Evolutionary conservation across 2,329 filamentous ascomycete genomes (phyloP), one percentile per base, ranked within the genome.

Genomic region (Tympanopsis confertula): DNA sequence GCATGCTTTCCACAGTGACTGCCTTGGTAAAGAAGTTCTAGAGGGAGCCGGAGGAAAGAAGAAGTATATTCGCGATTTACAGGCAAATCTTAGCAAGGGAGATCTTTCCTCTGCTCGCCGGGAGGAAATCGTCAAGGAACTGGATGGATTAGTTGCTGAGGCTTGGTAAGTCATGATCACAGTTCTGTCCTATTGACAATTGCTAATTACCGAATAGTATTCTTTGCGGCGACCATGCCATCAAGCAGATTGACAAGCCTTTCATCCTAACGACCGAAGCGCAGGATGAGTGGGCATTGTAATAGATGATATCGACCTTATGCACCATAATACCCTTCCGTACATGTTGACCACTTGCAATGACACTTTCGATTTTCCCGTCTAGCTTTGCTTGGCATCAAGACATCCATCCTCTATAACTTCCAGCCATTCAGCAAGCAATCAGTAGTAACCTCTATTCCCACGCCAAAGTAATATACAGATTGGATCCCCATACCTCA

Each of bases 1-100:
- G 64, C 91, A 98, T 59, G 85, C 88, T 3, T 98, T 98, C 53
- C 91, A 98, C 58, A 89, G 85, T 30, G 91, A 98, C 55, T 98
- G 91, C 56, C 62, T 98, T 36, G 89, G 86, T 0, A 80, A 77
- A 50, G 83, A 82, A 52, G 86, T 96, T 1, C 70, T 95, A 38
- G 84, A 86, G 45, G 79, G 82, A 2, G 86, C 86, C 0, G 66
- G 80, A 37, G 81, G 77, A 14, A 85, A 82, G 59, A 78, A 81
- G 13, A 80, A 80, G 55, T 71, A 84, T 46, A 95, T 98, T 47
- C 74, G 76, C 42, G 87, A 95, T 58, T 64, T 94, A 46, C 88
- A 96, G 63, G 70, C 75, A 38, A 81, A 88, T 55, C 82, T 96
- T 45, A 82, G 79, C 45, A 83, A 81, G 54, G 86, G 84, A 0